These are phyloP conservation scores for Sporothrix luriei DNA, from an alignment of 2,329 filamentous ascomycete genomes.

Conservation along the genomic window DNA sequence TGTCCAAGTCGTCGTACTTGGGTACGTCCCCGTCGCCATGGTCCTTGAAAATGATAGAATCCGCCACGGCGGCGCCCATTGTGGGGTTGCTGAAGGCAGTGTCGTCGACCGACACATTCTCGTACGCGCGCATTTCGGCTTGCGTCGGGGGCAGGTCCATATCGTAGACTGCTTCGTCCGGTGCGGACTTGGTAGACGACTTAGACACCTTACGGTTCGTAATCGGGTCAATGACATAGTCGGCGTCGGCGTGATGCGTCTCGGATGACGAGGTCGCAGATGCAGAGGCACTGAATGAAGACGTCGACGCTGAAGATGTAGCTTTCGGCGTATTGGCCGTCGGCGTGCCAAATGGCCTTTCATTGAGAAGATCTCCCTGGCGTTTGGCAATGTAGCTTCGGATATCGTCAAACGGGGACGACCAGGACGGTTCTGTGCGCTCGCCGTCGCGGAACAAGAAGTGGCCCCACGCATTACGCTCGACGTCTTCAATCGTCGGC, in stretches of 20 bases:
- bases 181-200: constrained; percentile 35
- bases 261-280: constrained; percentile 18
- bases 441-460: constrained; percentile 45
- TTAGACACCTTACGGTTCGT: constrained; percentile 57
- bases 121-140: constrained; percentile 45
- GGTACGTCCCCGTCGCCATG: background rate
- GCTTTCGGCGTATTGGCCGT: background rate
- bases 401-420: constrained; percentile 43
- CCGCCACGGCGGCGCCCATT: background rate
- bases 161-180: constrained; percentile 31
- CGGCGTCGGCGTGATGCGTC: constrained; percentile 35
- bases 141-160: constrained; percentile 30
- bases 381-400: constrained; percentile 42
- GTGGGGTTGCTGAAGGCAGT: background rate
- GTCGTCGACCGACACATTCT: constrained; percentile 35
- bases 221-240: constrained; percentile 60
- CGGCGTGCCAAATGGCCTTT: constrained; percentile 9
- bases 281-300: background rate
- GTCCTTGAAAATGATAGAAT: background rate
- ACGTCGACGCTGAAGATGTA: constrained; percentile 4
- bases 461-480: constrained; percentile 50
- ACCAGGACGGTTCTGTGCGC: constrained; percentile 39
- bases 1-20: constrained; percentile 33
- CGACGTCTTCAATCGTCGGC: constrained; percentile 50
- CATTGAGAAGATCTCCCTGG: constrained; percentile 33